Conservation (phyloP, 805 yeast species). For the Cyberlindnera meyerae region DNA sequence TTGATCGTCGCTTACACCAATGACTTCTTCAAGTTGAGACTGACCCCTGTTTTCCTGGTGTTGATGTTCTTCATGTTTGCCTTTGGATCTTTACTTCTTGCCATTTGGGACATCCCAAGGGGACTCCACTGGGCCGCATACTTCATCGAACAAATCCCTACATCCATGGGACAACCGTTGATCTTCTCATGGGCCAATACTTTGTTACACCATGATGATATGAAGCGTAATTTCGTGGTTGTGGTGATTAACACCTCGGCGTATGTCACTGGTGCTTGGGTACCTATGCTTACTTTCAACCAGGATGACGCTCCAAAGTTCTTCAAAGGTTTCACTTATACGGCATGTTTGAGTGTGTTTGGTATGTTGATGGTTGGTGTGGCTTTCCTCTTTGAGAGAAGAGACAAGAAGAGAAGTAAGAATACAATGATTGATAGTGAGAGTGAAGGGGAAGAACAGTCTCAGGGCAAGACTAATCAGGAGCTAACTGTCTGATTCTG, state of each 20-base stretch:
- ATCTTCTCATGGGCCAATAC: conserved; percentile 55
- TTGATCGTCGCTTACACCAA: conserved; percentile 33
- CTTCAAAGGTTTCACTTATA: conserved; percentile 34
- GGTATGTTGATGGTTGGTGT: conserved; percentile 1
- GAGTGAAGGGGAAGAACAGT: too few relatives aligned
- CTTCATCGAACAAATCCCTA: conserved; percentile 43
- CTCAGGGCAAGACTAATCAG: too few relatives aligned
- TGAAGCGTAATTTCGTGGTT: conserved; percentile 33
- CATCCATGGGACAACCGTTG: conserved; percentile 51
- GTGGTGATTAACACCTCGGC: conserved; percentile 38
- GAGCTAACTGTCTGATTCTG: background rate
- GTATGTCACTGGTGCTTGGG: conserved; percentile 34
- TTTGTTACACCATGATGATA: conserved; percentile 31
- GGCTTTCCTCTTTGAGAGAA: conserved; percentile 1
- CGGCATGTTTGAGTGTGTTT: conserved; percentile 4
- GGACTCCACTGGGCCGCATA: conserved; percentile 49
- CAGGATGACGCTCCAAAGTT: conserved; percentile 34
- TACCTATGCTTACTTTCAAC: conserved; percentile 38
- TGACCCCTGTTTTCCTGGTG: conserved; percentile 34
- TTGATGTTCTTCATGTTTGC: conserved; percentile 39
- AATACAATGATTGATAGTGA: too few relatives aligned
- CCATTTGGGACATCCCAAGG: conserved; percentile 42
- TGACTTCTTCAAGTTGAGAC: conserved; percentile 30
- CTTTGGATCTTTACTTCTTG: conserved; percentile 31
- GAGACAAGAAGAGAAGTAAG: conserved; percentile 1